A percentile compares a stretch with the other conserved stretches of the same genome.
Conservation (phyloP, 768 basidiomycete species). For the Amanita subjunquillea region DNA sequence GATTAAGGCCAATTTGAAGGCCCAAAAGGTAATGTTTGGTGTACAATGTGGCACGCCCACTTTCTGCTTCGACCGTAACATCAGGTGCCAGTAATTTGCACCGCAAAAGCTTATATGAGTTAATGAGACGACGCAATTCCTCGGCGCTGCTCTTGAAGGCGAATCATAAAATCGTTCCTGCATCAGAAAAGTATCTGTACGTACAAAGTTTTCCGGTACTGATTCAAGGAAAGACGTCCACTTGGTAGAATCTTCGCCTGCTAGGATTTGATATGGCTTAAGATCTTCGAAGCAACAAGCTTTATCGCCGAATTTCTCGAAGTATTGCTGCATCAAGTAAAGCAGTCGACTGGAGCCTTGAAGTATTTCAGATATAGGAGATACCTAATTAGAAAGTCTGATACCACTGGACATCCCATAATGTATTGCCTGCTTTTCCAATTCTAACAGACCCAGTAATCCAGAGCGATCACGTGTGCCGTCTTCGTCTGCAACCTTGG, state of each 20-base stretch:
- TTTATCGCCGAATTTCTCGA: conserved; percentile 67
- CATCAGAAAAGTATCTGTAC: conserved; percentile 10
- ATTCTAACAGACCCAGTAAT: conserved; percentile 63
- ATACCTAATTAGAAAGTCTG: background rate
- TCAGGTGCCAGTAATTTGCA: conserved; percentile 40
- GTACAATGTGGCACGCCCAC: conserved; percentile 38
- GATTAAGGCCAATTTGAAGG: conserved; percentile 51
- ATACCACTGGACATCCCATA: conserved; percentile 40
- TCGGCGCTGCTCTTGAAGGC: conserved; percentile 31
- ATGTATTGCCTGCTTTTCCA: conserved; percentile 48
- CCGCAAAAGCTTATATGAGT: conserved; percentile 66
- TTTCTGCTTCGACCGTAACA: conserved; percentile 48
- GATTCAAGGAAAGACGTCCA: conserved; percentile 48
- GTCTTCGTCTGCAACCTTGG: conserved; percentile 48
- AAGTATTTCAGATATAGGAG: background rate
- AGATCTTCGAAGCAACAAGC: conserved; percentile 85
- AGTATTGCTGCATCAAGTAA: conserved; percentile 53
- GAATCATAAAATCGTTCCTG: background rate
- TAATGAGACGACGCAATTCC: conserved; percentile 62
- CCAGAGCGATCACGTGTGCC: conserved; percentile 68
- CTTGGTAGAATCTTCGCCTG: conserved; percentile 31
- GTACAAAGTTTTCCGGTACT: conserved; percentile 38
- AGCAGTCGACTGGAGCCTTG: conserved; percentile 37
- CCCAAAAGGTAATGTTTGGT: conserved; percentile 54
- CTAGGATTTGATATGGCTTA: conserved; percentile 48